Conservation (phyloP, 352 stramenopile genomes). For the Phytopythium mirpurense region DNA sequence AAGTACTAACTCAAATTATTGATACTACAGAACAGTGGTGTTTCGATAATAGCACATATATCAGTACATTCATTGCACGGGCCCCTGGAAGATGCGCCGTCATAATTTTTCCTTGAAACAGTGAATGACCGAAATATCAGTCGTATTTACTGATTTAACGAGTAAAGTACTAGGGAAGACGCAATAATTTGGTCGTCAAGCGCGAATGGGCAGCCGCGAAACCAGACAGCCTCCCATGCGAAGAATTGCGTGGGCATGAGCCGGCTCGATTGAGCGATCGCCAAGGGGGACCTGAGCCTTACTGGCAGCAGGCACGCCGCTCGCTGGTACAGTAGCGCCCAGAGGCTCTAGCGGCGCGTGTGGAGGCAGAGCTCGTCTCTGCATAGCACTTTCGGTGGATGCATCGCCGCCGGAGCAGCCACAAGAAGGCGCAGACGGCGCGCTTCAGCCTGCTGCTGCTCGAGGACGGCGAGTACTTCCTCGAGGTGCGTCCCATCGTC, state of each 20-base stretch:
- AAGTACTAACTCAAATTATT: no score
- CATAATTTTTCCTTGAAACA: no score
- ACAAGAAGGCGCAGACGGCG: slow-evolving; percentile 33
- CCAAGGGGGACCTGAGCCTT: no score
- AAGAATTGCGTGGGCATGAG: no score
- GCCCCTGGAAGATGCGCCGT: no score
- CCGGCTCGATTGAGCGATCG: no score
- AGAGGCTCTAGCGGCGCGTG: no score
- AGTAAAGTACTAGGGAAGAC: not conserved
- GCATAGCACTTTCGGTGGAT: slow-evolving; percentile 9
- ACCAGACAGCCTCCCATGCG: no score
- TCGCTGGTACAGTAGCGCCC: not conserved
- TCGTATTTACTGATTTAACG: not conserved
- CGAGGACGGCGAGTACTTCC: slow-evolving; percentile 90
- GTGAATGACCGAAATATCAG: no score
- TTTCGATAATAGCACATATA: no score
- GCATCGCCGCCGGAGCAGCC: slow-evolving; percentile 19
- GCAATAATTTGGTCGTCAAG: not conserved
- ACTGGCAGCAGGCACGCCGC: not conserved
- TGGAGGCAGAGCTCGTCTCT: not conserved
- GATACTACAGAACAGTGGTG: no score
- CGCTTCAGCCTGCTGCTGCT: slow-evolving; percentile 90
- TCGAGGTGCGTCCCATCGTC: slow-evolving; percentile 40
- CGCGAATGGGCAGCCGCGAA: not conserved
- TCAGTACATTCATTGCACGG: no score